phyloP scores from a whole-genome alignment of 257 asterid species.

The Primulina eburnea region DNA sequence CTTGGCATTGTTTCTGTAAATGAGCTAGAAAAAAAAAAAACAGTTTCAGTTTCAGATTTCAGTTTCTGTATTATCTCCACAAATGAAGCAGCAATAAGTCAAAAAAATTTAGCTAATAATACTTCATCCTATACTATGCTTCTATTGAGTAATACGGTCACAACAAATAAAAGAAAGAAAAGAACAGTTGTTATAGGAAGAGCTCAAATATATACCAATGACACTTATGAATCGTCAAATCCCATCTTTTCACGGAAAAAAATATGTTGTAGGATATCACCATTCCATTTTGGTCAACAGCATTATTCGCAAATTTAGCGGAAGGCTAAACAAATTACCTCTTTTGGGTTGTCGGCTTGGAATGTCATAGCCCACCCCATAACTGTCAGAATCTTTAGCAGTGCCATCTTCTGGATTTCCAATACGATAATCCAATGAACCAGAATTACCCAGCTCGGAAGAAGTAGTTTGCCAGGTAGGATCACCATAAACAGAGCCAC shows the following conservation, averaged over 20 bases:
- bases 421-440: conserved; percentile 18
- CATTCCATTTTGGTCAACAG: not conserved
- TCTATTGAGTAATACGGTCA: not conserved
- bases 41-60: not conserved
- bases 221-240: not conserved
- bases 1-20: not conserved
- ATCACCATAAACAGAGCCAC: conserved; percentile 19
- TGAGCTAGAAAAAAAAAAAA: not conserved
- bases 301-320: not conserved
- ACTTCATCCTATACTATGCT: not conserved
- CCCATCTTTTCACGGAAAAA: not conserved
- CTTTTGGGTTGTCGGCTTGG: conserved; percentile 21
- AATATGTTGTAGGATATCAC: not conserved
- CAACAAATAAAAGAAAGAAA: not conserved
- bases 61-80: not conserved
- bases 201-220: not conserved
- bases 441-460: conserved; percentile 13
- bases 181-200: not conserved
- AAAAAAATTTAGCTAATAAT: not conserved
- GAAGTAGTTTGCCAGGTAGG: conserved; percentile 18
- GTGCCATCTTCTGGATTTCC: conserved; percentile 8
- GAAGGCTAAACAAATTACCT: conserved; percentile 5
- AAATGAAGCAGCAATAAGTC: not conserved
- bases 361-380: conserved; percentile 14
- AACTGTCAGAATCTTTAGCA: conserved; percentile 10